Conservation (phyloP, 345 rosid genomes). For the Fremontodendron californicum region DNA sequence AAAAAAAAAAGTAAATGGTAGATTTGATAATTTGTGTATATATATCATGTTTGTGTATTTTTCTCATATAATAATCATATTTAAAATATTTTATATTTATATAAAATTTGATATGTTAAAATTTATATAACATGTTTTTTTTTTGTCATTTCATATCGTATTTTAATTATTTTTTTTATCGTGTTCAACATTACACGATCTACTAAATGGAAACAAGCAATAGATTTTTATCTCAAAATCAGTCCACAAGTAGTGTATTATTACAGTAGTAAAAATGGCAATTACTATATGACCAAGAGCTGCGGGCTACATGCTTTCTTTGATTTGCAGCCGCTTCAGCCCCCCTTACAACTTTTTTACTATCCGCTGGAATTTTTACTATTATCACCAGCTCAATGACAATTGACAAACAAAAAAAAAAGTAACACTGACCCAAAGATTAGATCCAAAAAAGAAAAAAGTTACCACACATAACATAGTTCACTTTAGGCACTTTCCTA, state of each 20-base stretch:
- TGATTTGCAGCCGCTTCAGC: conserved; percentile 67
- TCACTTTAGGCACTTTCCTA: conserved; percentile 7
- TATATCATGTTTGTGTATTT: too few species aligned
- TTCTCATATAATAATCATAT: too few species aligned
- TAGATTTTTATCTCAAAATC: not conserved
- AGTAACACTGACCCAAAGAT: too few species aligned
- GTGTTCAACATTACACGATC: too few species aligned
- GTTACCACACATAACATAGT: not conserved
- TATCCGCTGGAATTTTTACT: conserved; percentile 13
- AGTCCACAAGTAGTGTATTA: not conserved
- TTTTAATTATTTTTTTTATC: too few species aligned
- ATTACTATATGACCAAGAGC: conserved; percentile 29
- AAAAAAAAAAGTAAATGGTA: not conserved
- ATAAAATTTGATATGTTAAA: too few species aligned
- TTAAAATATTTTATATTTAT: too few species aligned
- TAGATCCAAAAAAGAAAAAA: too few species aligned
- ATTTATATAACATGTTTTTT: too few species aligned
- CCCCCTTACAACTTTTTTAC: not conserved
- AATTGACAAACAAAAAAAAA: conserved; percentile 10
- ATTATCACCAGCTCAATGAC: conserved; percentile 9
- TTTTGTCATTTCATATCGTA: too few species aligned
- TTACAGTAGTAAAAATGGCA: conserved; percentile 19
- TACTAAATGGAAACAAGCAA: too few species aligned
- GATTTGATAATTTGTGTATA: too few species aligned
- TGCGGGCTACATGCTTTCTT: conserved; percentile 61